Conservation (phyloP, 441 rosid species). For the Codiaeum variegatum region DNA sequence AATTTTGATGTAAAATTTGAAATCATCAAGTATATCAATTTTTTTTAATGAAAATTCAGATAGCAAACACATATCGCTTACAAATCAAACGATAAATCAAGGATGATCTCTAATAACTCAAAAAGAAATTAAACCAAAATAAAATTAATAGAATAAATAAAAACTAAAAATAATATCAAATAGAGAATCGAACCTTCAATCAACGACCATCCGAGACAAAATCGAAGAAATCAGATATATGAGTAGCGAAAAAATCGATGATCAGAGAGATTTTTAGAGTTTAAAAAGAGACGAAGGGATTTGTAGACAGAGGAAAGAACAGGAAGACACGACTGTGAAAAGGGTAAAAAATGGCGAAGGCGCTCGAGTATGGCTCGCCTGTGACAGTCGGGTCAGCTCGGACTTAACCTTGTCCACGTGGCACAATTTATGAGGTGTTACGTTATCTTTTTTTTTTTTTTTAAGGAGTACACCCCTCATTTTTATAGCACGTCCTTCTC, state of each 20-base stretch:
- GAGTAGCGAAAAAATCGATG: not conserved
- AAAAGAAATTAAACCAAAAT: not conserved
- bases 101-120: not conserved
- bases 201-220: not conserved
- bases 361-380: not conserved
- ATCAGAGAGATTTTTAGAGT: not conserved
- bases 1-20: not conserved
- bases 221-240: not conserved
- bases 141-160: not conserved
- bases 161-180: not conserved
- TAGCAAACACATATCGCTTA: not conserved
- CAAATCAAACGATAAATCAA: not conserved
- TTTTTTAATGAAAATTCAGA: not conserved
- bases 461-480: too few relatives aligned
- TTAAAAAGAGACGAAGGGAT: not conserved
- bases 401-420: constrained; percentile 12
- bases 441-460: too few relatives aligned
- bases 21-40: not conserved
- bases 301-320: not conserved
- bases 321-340: not conserved
- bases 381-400: constrained; percentile 13
- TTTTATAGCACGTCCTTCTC: not conserved
- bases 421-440: not conserved
- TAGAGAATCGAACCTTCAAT: constrained; percentile 1
- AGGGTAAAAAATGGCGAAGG: not conserved